Evolutionary conservation across 192 early-diverging fungal genomes (phyloP).

Genomic region (Globomyces pollinis-pini): DNA sequence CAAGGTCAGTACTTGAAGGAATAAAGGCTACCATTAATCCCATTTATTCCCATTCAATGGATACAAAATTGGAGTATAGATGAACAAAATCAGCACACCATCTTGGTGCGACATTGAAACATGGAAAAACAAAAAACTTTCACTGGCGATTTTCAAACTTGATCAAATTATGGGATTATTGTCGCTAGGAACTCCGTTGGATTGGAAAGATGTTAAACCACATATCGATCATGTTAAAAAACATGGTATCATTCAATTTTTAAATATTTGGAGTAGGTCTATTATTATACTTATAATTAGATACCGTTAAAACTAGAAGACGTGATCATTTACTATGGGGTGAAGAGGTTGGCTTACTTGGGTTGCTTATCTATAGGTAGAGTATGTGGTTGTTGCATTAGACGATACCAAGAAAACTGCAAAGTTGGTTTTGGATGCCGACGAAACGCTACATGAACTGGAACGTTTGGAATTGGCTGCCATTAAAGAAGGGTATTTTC

Average conservation of each 20-base stretch:
- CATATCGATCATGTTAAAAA: constrained; percentile 78
- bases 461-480: constrained; percentile 65
- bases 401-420: constrained; percentile 66
- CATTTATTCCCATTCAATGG: no score
- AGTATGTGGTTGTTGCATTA: constrained; percentile 83
- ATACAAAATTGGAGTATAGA: no score
- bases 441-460: constrained; percentile 68
- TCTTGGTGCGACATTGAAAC: no score
- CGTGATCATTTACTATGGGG: constrained; percentile 87
- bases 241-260: constrained; percentile 91
- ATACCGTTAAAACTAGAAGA: constrained; percentile 72
- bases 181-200: constrained; percentile 90
- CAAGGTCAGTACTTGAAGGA: no score
- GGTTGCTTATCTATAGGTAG: constrained; percentile 71
- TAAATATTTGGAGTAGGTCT: constrained; percentile 74
- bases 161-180: constrained; percentile 99
- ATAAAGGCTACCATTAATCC: no score
- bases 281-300: no score
- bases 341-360: constrained; percentile 68
- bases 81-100: no score
- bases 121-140: no score
- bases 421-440: constrained; percentile 69
- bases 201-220: constrained; percentile 83
- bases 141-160: no score
- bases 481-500: constrained; percentile 32